Conservation (phyloP, 2,329 filamentous ascomycete species). For the Coniochaeta sp. region DNA sequence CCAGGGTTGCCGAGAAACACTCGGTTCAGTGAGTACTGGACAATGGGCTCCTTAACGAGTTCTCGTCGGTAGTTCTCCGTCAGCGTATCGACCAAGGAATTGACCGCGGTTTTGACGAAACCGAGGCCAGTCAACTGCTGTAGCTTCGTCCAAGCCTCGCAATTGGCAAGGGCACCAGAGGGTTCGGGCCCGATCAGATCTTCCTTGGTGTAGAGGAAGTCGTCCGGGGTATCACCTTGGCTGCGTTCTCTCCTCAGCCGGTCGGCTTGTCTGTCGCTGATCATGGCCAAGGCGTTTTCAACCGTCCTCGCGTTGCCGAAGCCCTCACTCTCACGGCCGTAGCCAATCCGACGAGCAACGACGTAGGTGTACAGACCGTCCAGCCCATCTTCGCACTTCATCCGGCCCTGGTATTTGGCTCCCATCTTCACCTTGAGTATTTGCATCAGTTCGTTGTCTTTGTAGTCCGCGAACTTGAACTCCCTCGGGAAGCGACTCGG, state of each 20-base stretch:
- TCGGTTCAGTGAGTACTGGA: constrained; percentile 58
- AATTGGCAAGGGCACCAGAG: constrained; percentile 39
- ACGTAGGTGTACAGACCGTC: constrained; percentile 59
- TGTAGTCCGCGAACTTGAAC: constrained; percentile 64
- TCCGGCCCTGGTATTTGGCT: constrained; percentile 43
- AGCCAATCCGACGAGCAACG: constrained; percentile 52
- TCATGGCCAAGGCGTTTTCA: constrained; percentile 50
- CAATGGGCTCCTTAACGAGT: constrained; percentile 48
- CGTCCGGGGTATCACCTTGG: constrained; percentile 36
- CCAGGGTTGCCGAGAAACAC: constrained; percentile 68
- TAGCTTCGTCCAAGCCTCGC: constrained; percentile 50
- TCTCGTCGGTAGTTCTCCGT: constrained; percentile 60
- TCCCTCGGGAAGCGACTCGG: constrained; percentile 60
- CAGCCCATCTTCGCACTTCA: constrained; percentile 53
- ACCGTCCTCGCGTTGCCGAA: constrained; percentile 69
- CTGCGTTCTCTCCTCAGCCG: constrained; percentile 44
- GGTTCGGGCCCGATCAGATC: constrained; percentile 69
- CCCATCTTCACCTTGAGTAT: constrained; percentile 53
- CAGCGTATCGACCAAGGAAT: constrained; percentile 52
- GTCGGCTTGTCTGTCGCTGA: constrained; percentile 51
- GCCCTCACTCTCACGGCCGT: constrained; percentile 54
- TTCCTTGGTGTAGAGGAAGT: constrained; percentile 54
- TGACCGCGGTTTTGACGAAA: constrained; percentile 56
- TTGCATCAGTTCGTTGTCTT: constrained; percentile 52
- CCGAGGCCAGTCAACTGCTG: constrained; percentile 51